These are phyloP conservation scores for Mixia osmundae DNA, from an alignment of 1,284 basidiomycete species.

Conservation along the genomic window DNA sequence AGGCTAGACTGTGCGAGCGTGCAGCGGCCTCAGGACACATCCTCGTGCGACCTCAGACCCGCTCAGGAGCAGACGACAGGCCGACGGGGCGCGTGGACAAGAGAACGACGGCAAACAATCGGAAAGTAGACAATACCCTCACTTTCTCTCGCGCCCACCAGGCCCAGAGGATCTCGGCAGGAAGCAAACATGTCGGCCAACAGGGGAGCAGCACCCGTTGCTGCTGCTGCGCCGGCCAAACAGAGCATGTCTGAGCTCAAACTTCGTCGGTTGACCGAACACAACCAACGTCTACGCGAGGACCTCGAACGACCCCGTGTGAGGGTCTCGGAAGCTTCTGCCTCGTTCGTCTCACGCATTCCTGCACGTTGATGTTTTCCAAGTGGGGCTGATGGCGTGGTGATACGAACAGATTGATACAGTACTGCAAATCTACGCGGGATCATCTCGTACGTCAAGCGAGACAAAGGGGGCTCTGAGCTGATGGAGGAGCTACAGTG, in stretches of 20 bases:
- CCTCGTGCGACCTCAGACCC: too few relatives aligned
- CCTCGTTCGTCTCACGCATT: slow-evolving; percentile 37
- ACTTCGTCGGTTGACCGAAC: slow-evolving; percentile 71
- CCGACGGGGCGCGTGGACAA: too few relatives aligned
- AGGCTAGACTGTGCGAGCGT: too few relatives aligned
- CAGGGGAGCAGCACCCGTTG: too few relatives aligned
- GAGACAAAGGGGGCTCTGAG: not conserved
- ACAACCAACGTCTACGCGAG: slow-evolving; percentile 73
- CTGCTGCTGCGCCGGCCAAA: too few relatives aligned
- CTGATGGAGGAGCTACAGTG: slow-evolving; percentile 29
- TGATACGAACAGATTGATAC: slow-evolving; percentile 45
- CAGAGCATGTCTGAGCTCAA: slow-evolving; percentile 75
- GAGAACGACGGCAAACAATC: too few relatives aligned
- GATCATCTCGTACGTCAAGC: slow-evolving; percentile 47
- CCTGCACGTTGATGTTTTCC: not conserved
- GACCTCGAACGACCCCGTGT: slow-evolving; percentile 69
- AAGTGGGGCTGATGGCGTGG: not conserved
- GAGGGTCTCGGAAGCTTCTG: slow-evolving; percentile 69
- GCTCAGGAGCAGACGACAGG: too few relatives aligned
- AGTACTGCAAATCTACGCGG: slow-evolving; percentile 67
- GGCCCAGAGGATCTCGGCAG: too few relatives aligned
- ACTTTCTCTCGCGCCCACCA: too few relatives aligned
- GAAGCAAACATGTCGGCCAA: too few relatives aligned
- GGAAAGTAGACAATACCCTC: too few relatives aligned
- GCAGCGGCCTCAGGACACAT: too few relatives aligned